Evolutionary conservation across 2,329 filamentous ascomycete species (phyloP), one percentile per base, ranked within the genome.

Genomic region (Fusarium paranaense): DNA sequence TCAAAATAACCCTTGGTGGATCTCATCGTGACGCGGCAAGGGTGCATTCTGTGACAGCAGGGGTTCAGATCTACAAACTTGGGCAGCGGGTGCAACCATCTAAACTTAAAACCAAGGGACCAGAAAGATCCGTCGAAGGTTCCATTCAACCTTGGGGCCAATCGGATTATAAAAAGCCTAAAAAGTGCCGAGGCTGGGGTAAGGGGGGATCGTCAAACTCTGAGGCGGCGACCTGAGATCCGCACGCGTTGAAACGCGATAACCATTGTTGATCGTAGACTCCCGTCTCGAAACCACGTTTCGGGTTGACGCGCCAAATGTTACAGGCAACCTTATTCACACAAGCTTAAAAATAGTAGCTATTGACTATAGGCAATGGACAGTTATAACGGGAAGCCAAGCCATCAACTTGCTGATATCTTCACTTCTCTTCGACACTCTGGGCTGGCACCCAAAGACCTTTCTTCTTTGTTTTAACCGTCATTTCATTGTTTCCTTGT

Each of bases 271-370:
- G 25, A 60, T 42, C 37, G 9, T 16, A 27, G 18, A 59, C 56
- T 42, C 54, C 33, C 35, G 56, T 60, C 56, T 37, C 35, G 56
- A 58, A 58, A 30, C 56, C 56, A 38, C 37, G 57, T 60, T 60
- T 60, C 57, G 37, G 35, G 14, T 60, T 42, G 57, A 60, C 40
- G 57, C 57, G 33, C 11, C 27, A 42, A 20, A n/a, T 38, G 57
- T 60, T 22, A 42, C 57, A 60, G 22, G 10, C 16, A 22, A 8
- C 6, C 11, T 20, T 59, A 18, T 32, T 4, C 25, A 42, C 10
- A 38, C 38, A 38, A 60, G 38, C 57, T 60, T 42, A 60, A 42
- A 40, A 59, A 59, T 40, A 42, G 37, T 38, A 42, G 57, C 6
- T 42, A 32, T 54, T 32, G 50, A n/a, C 11, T 60, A 42, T 20